Evolutionary conservation across 805 yeast species (phyloP).

Genomic region (Candida silvicultrix): DNA sequence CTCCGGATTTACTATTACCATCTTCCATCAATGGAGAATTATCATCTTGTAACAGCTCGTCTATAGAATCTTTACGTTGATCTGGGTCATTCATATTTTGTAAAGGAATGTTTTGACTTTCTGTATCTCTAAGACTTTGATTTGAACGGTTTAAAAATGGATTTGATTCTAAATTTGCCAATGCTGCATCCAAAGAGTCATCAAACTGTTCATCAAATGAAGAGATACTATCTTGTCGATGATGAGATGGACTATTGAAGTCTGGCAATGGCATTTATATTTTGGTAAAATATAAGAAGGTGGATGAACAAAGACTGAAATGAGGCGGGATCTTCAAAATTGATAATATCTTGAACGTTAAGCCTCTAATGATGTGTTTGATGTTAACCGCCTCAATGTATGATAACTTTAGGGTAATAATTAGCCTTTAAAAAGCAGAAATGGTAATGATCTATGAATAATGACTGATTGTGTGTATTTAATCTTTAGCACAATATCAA

Average conservation of each 20-base stretch:
- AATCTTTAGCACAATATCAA: no score
- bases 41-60: slow-evolving; percentile 15
- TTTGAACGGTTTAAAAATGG: slow-evolving; percentile 22
- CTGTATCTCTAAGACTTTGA: slow-evolving; percentile 24
- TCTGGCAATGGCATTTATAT: slow-evolving; percentile 12
- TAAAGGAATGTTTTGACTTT: slow-evolving; percentile 26
- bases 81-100: slow-evolving; percentile 20
- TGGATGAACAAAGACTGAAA: no score
- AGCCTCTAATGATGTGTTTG: no score
- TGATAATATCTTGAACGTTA: no score
- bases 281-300: background rate
- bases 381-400: no score
- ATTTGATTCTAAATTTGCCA: slow-evolving; percentile 43
- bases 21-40: slow-evolving; percentile 9
- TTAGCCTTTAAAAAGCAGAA: no score
- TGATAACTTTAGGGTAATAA: no score
- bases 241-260: slow-evolving; percentile 9
- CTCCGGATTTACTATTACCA: slow-evolving; percentile 1
- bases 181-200: slow-evolving; percentile 58
- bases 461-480: no score
- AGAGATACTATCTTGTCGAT: slow-evolving; percentile 28
- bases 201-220: slow-evolving; percentile 60
- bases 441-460: no score
- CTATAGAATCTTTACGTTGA: slow-evolving; percentile 20
- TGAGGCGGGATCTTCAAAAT: background rate